Evolutionary conservation across 495 filamentous ascomycete genomes (phyloP).

Genomic region (Neurospora discreta): DNA sequence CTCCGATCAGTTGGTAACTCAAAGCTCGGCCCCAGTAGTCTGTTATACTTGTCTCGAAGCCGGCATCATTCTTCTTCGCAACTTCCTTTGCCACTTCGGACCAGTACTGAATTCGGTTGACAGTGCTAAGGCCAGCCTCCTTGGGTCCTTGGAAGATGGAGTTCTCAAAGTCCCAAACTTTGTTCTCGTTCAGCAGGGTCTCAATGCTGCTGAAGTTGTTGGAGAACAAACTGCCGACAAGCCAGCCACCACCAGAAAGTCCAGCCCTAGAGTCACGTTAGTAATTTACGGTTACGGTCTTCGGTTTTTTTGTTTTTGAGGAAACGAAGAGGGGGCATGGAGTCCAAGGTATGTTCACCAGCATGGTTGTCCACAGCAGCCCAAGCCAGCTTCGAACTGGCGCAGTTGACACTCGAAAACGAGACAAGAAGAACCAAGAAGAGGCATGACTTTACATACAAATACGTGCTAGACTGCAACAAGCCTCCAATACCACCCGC

Average conservation of each 20-base stretch:
- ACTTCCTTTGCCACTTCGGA: slow-evolving; percentile 51
- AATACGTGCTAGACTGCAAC: slow-evolving; percentile 74
- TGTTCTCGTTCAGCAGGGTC: slow-evolving; percentile 44
- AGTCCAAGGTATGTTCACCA: not conserved
- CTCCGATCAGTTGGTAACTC: slow-evolving; percentile 76
- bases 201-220: slow-evolving; percentile 83
- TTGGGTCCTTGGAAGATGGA: slow-evolving; percentile 52
- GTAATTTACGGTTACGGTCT: not conserved
- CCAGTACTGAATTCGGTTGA: slow-evolving; percentile 54
- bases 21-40: slow-evolving; percentile 82
- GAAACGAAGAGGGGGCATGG: not conserved
- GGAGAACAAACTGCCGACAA: slow-evolving; percentile 71
- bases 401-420: not conserved
- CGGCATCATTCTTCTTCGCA: slow-evolving; percentile 52
- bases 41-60: slow-evolving; percentile 67
- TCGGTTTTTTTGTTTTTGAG: not conserved
- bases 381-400: not conserved
- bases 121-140: slow-evolving; percentile 19
- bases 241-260: slow-evolving; percentile 79
- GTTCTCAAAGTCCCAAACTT: slow-evolving; percentile 68
- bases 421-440: not conserved
- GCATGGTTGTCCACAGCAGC: not conserved
- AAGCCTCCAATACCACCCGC: slow-evolving; percentile 72
- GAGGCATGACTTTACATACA: slow-evolving; percentile 20
- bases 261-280: slow-evolving; percentile 37